Base-by-base conservation (phyloP, 2,329 filamentous ascomycete genomes). In the Chlorencoelia australis region DNA sequence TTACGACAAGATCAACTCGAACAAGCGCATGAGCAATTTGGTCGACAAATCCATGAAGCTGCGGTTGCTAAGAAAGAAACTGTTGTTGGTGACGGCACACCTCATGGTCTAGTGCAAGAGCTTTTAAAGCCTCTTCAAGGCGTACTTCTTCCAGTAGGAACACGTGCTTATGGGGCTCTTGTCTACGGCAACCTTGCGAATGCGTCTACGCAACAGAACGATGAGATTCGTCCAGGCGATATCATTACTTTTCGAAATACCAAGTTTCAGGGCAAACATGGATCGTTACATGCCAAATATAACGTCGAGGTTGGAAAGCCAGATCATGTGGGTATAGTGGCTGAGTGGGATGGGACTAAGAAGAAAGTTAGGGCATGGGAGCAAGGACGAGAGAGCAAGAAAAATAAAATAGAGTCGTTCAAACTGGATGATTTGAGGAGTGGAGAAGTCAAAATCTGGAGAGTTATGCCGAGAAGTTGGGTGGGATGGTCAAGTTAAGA, bases 261-360 rank as follows among this genome's bases (percentile, higher is more conserved):
- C 25, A 83, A 79, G 47, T 95, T 98, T 64, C 86, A 95, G 60
- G 91, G 91, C 41, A 94, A 95, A 60, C 85, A 89, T 49, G 91
- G 91, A 1, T 74, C 87, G 4, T 88, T 98, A 82, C 88, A 96
- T 57, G 82, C 84, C 47, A 96, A 95, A 59, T 98, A 98, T 59
- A 79, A 71, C 32, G 67, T 76, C 35, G 91, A 98, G 49, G 84
- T 95, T 1, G 88, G 87, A 46, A 91, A 85, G 57, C 75, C 75
- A 4, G 85, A 74, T 7, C 91, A 98, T 53, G 89, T 96, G 0
- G 91, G 75, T 2, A 66, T 98, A 2, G 89, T 98, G 4, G 75
- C 86, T 7, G 91, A 98, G 59, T 98, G 91, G 91, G 91, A 98
- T 59, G 91, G 91, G 3, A 94, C 86, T 26, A 94, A 95, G 73